Conservation (phyloP, 1,284 basidiomycete genomes). For the Ganoderma multipileum region DNA sequence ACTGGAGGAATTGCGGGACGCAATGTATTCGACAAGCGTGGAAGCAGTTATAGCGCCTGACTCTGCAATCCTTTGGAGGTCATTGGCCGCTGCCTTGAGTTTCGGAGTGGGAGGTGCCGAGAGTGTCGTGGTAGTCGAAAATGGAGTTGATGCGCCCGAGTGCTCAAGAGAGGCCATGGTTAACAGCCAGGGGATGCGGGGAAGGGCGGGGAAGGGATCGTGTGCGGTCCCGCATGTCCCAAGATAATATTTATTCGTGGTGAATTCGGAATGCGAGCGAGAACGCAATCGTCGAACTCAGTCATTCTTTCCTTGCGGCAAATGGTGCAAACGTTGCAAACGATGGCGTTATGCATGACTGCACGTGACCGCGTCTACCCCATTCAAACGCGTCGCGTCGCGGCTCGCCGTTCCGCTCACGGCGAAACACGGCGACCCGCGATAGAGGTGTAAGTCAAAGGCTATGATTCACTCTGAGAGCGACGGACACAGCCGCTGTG, state of each 20-base stretch:
- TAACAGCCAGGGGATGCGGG: constrained; percentile 11
- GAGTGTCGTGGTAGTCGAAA: constrained; percentile 43
- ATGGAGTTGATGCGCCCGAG: constrained; percentile 40
- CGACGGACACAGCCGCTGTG: too few relatives aligned
- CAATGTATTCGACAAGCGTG: constrained; percentile 68
- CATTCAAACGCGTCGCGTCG: constrained; percentile 16
- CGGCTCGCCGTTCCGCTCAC: constrained; percentile 8
- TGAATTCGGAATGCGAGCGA: constrained; percentile 3
- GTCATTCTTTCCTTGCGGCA: not conserved
- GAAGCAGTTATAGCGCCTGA: constrained; percentile 56
- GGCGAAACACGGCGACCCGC: not conserved
- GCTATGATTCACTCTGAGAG: not conserved
- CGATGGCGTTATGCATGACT: constrained; percentile 29
- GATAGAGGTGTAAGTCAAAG: not conserved
- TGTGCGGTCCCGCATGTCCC: not conserved
- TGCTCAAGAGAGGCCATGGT: constrained; percentile 34
- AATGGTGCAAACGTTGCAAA: constrained; percentile 29
- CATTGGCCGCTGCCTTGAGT: constrained; percentile 33
- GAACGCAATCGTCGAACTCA: constrained; percentile 6
- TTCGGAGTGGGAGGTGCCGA: constrained; percentile 40
- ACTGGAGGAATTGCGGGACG: constrained; percentile 59
- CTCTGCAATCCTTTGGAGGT: constrained; percentile 30
- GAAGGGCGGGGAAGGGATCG: constrained; percentile 6
- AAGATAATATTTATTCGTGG: constrained; percentile 22
- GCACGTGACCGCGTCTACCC: constrained; percentile 28